Evolutionary conservation across 163 green algal genomes (phyloP), one percentile per base, ranked within the genome.

Genomic region (Volvox carteri): DNA sequence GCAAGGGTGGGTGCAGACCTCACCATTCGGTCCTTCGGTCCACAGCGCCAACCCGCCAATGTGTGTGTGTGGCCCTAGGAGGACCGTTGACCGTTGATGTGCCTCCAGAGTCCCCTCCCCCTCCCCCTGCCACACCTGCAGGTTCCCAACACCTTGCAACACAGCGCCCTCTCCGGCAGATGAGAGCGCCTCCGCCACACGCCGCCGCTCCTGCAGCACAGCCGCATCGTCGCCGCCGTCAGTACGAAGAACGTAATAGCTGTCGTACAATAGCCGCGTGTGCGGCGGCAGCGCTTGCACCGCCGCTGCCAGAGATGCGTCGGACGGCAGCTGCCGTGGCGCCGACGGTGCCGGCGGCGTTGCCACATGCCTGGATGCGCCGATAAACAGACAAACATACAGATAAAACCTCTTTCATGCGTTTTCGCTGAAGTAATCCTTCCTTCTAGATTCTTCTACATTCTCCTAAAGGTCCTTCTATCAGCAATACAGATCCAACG

Each of bases 311-410:
- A 88, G 83, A 1, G 62, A 48, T n/a, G 52, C 48, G 7, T 44
- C 68, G 35, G 68, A 52, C 39, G 83, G 83, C 68, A 88, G 83
- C 0, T 67, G 37, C 50, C 41, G 83, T 14, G 67, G 50, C 67
- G 44, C 23, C 4, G 67, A 50, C 68, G 60, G 68, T 3, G 58
- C 25, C 21, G 83, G 11, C 0, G 50, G n/a, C 1, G 67, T 16
- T 14, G 83, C 33, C 50, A 88, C 83, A 28, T 73, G 73, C 68
- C 83, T 88, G 54, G n/a, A n/a, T n/a, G n/a, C n/a, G n/a, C n/a
- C n/a, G n/a, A n/a, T n/a, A n/a, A n/a, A n/a, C n/a, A n/a, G n/a
- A n/a, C n/a, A n/a, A n/a, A n/a, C n/a, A n/a, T n/a, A n/a, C n/a
- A n/a, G n/a, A n/a, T n/a, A n/a, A n/a, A n/a, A n/a, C n/a, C n/a